A percentile compares a stretch with the other conserved stretches of the same genome.
These are phyloP conservation scores for Pholiota adiposa DNA, from an alignment of 1,284 basidiomycete species.

Conservation along the genomic window DNA sequence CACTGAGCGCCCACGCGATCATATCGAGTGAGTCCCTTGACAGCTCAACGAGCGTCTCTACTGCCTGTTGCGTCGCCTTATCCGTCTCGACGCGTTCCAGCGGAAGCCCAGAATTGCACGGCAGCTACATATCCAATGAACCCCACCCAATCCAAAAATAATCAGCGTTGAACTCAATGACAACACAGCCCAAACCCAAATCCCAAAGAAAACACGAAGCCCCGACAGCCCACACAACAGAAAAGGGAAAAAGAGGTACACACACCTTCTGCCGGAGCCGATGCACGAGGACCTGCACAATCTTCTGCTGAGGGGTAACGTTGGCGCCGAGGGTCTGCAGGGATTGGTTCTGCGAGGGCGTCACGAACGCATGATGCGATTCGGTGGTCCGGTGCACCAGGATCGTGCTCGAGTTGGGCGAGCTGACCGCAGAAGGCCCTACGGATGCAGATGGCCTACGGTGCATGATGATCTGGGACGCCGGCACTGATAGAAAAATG, in stretches of 20 bases:
- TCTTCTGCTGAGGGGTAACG: slow-evolving; percentile 70
- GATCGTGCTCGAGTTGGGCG: slow-evolving; percentile 25
- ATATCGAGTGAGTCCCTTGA: slow-evolving; percentile 77
- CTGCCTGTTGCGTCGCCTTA: slow-evolving; percentile 70
- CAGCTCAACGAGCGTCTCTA: slow-evolving; percentile 80
- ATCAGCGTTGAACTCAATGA: neutral
- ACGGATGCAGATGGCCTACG: slow-evolving; percentile 42
- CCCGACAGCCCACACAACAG: neutral
- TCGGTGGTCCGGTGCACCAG: slow-evolving; percentile 43
- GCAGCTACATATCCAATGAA: slow-evolving; percentile 76
- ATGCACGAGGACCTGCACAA: slow-evolving; percentile 71
- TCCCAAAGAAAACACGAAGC: neutral
- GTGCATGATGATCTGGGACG: slow-evolving; percentile 27
- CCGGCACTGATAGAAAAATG: neutral
- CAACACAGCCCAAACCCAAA: slow-evolving; percentile 2
- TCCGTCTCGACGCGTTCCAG: slow-evolving; percentile 79
- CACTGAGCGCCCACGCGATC: slow-evolving; percentile 78
- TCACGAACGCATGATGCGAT: slow-evolving; percentile 34
- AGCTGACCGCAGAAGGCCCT: slow-evolving; percentile 26
- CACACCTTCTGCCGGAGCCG: slow-evolving; percentile 73
- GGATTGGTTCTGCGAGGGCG: slow-evolving; percentile 30
- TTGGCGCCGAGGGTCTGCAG: slow-evolving; percentile 35
- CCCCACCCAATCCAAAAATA: neutral
- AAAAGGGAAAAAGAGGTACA: neutral
- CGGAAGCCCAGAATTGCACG: slow-evolving; percentile 79